These are phyloP conservation scores for Russula foetens DNA, from an alignment of 768 basidiomycete genomes.

Conservation along the genomic window DNA sequence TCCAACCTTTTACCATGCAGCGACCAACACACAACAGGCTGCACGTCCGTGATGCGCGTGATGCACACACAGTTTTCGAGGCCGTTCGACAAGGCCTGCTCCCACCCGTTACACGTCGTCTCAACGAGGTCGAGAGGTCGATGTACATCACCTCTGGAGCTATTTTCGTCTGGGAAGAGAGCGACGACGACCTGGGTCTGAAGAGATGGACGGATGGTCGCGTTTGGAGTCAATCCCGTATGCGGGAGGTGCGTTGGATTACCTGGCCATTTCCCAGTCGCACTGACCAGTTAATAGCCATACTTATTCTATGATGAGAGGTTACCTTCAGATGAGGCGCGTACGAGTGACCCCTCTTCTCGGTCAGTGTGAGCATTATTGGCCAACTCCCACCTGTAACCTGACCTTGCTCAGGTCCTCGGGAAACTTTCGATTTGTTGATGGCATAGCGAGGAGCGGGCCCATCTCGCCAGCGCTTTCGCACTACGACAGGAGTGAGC, in stretches of 20 bases:
- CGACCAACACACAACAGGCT: constrained; percentile 57
- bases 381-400: neutral
- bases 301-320: constrained; percentile 66
- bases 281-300: constrained; percentile 33
- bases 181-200: constrained; percentile 54
- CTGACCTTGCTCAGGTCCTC: constrained; percentile 21
- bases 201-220: constrained; percentile 68
- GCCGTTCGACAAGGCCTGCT: constrained; percentile 49
- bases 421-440: constrained; percentile 40
- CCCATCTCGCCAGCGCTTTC: constrained; percentile 46
- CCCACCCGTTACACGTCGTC: constrained; percentile 42
- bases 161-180: constrained; percentile 65
- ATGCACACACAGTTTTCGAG: constrained; percentile 60
- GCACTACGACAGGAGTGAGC: constrained; percentile 47
- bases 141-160: constrained; percentile 51
- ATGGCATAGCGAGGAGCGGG: constrained; percentile 42
- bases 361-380: constrained; percentile 28
- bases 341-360: constrained; percentile 30
- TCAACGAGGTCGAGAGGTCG: constrained; percentile 53
- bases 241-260: constrained; percentile 41
- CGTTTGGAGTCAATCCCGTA: constrained; percentile 60
- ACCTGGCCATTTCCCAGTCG: neutral
- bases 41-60: constrained; percentile 56
- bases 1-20: constrained; percentile 42
- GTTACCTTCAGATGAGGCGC: constrained; percentile 37